Conservation (phyloP, 257 asterid species). For the Perilla frutescens region DNA sequence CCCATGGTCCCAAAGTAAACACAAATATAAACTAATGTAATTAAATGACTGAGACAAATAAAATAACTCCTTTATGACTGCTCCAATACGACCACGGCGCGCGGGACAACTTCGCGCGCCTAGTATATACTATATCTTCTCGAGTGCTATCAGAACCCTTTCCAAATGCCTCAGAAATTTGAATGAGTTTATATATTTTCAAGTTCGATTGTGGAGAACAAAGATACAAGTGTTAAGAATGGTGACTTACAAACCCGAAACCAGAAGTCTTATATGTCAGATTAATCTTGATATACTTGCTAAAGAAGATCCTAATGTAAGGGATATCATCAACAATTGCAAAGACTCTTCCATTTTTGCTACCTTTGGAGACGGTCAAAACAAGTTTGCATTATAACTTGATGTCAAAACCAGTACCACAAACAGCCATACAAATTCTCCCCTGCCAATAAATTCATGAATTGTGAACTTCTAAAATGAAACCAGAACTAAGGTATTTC, state of each 20-base stretch:
- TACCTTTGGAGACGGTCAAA: slow-evolving; percentile 58
- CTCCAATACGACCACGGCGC: too few relatives aligned
- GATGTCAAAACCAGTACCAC: slow-evolving; percentile 62
- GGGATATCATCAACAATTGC: slow-evolving; percentile 63
- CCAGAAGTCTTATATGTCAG: slow-evolving; percentile 50
- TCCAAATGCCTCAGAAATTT: background rate
- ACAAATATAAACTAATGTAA: too few relatives aligned
- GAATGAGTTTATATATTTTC: background rate
- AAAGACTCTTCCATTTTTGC: slow-evolving; percentile 54
- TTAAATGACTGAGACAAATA: too few relatives aligned
- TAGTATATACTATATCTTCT: too few relatives aligned
- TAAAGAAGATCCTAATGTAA: slow-evolving; percentile 49
- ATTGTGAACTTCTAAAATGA: background rate
- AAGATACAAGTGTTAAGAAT: background rate
- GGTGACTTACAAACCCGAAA: slow-evolving; percentile 55
- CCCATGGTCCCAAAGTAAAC: too few relatives aligned
- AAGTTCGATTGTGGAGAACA: background rate
- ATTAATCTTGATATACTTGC: slow-evolving; percentile 49
- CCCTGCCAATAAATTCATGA: slow-evolving; percentile 38
- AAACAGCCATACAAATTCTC: slow-evolving; percentile 61
- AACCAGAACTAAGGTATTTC: background rate
- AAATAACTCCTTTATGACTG: too few relatives aligned
- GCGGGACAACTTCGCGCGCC: too few relatives aligned
- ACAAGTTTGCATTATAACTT: slow-evolving; percentile 62
- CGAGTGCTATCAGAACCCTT: background rate